These are phyloP conservation scores for Selaginella moellendorffii DNA, from an alignment of 75 land plant genomes.

Conservation along the genomic window DNA sequence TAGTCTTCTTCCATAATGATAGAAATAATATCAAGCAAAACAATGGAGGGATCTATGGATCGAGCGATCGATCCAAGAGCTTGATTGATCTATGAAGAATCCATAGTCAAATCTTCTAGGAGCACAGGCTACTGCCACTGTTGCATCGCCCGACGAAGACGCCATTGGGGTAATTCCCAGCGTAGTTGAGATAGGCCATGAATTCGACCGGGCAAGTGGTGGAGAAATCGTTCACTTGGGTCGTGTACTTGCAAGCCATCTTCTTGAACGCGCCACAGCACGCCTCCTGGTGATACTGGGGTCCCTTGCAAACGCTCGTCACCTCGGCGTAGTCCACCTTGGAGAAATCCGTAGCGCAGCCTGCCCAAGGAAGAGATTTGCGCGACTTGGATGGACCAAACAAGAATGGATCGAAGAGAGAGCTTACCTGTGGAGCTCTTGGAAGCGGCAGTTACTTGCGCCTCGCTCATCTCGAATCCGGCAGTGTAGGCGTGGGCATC, in stretches of 20 bases:
- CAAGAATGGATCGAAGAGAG: neutral
- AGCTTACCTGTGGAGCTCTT: neutral
- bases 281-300: neutral
- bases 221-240: constrained; percentile 17
- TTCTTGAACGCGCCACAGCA: constrained; percentile 17
- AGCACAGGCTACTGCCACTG: constrained; percentile 1
- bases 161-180: constrained; percentile 18
- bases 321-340: constrained; percentile 10
- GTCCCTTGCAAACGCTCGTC: constrained; percentile 12
- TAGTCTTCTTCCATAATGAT: no score
- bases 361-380: constrained; percentile 4
- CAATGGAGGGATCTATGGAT: no score
- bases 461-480: neutral
- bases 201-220: constrained; percentile 15
- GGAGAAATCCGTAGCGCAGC: constrained; percentile 11
- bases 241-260: constrained; percentile 11
- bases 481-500: no score
- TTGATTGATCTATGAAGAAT: no score
- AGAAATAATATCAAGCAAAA: no score
- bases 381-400: neutral
- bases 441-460: neutral
- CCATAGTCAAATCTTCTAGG: neutral
- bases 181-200: constrained; percentile 16
- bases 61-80: no score
- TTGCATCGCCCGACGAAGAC: constrained; percentile 17